Evolutionary conservation across 352 stramenopile genomes (phyloP), one percentile per base, ranked within the genome.

Genomic region (Phytophthora hibernalis): DNA sequence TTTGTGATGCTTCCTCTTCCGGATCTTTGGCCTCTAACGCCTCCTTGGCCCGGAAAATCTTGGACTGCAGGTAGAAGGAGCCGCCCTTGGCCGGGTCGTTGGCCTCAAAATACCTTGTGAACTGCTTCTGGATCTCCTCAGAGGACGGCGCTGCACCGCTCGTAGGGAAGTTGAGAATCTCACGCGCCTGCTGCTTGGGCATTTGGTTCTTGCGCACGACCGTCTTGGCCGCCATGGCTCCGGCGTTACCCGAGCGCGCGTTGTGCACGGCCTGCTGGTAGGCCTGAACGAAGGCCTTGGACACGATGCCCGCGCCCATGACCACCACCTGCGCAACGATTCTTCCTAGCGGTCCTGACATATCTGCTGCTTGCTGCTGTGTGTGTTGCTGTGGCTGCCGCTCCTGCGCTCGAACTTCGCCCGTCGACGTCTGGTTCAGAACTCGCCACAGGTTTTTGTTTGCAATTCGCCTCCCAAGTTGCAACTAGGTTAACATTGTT

Each of bases 61-160:
- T 98, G 55, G 89, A 97, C 73, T 98, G 92, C 44, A 98, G 56
- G 69, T 98, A 98, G 72, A 97, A 98, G 31, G 91, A 97, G 26
- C 92, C 92, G 31, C 91, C 92, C 62, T 96, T 97, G 43, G 79
- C 76, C 11, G 92, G 91, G 63, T 97, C 90, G 64, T 98, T 97
- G 11, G 86, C 82, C 64, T 97, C 85, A 47, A 95, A 96, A 61
- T 95, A 93, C 56, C 82, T 76, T 70, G 89, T 85, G 58, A 94
- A 97, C 70, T 95, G 87, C 75, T 96, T 93, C 51, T 92, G 54
- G 35, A 95, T 73, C 50, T 95, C 82, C 38, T 90, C 83, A 15
- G 71, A 52, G 1, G 70, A 81, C 8, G 82, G 86, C 28, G 24
- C 42, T 16, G 65, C 75, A 7, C 68, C 70, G 18, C 62, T 81